Percentiles rank a stretch among this genome's conserved stretches.
phyloP scores from a whole-genome alignment of 2,329 filamentous ascomycete genomes.

The Trichoderma guizhouense region DNA sequence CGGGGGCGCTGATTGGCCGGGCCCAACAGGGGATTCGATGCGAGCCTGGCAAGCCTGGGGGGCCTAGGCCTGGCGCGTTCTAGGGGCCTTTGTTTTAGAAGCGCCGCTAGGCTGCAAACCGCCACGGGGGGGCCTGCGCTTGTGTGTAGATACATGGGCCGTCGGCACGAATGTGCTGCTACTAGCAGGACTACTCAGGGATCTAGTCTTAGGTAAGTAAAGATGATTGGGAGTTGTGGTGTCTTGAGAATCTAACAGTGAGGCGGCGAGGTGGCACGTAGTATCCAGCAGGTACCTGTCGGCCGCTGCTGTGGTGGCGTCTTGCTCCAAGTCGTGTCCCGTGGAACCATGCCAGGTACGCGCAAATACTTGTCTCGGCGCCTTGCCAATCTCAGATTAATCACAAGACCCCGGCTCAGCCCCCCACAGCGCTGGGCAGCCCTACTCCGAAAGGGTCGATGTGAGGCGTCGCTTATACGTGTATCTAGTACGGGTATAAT shows the following conservation, averaged over 20 bases:
- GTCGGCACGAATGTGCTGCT: not conserved
- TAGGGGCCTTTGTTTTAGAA: not conserved
- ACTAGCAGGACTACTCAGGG: too few relatives aligned
- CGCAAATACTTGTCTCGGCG: not conserved
- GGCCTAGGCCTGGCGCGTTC: not conserved
- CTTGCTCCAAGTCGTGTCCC: not conserved
- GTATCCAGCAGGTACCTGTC: not conserved
- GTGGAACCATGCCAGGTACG: conserved; percentile 1
- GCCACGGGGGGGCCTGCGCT: not conserved
- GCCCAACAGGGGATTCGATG: not conserved
- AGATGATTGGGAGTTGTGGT: not conserved
- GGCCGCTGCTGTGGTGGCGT: not conserved
- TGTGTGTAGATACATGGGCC: not conserved
- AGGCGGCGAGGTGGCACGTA: not conserved
- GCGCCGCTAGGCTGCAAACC: not conserved
- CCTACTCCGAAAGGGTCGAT: not conserved
- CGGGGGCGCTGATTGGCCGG: not conserved
- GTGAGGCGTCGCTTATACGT: not conserved
- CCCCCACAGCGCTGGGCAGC: not conserved
- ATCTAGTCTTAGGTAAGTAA: not conserved
- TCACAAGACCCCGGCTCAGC: not conserved
- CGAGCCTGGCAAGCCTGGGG: not conserved
- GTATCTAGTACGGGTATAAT: not conserved
- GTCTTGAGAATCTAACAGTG: not conserved
- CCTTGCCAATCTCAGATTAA: conserved; percentile 4